phyloP scores from a whole-genome alignment of 306 rosid species.

The Dalbergia cochinchinensis region DNA sequence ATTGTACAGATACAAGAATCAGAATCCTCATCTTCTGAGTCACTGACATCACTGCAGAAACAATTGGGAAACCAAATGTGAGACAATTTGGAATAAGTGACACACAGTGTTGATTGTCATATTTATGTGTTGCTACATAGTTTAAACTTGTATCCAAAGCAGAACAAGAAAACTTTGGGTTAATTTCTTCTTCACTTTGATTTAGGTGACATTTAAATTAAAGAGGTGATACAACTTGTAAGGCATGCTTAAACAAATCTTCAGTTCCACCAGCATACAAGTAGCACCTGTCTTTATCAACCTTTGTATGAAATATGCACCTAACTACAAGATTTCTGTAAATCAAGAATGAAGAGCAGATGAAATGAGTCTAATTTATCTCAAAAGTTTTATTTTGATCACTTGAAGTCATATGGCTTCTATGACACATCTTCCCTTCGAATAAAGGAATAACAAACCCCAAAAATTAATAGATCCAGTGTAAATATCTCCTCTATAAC shows the following conservation, averaged over 20 bases:
- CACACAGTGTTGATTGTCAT: not conserved
- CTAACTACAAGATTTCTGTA: constrained; percentile 25
- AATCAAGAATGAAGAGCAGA: not conserved
- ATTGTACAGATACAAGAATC: constrained; percentile 83
- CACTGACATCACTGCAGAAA: constrained; percentile 81
- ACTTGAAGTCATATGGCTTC: constrained; percentile 9
- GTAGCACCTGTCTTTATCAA: not conserved
- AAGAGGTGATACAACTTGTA: not conserved
- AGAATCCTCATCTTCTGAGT: constrained; percentile 76
- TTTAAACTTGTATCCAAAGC: constrained; percentile 23
- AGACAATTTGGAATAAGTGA: constrained; percentile 36
- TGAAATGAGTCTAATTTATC: not conserved
- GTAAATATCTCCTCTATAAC: not conserved
- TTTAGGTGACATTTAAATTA: not conserved
- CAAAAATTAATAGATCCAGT: not conserved
- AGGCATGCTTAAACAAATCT: not conserved
- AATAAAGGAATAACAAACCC: constrained; percentile 9
- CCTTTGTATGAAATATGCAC: constrained; percentile 22
- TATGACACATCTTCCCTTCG: not conserved
- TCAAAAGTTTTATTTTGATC: constrained; percentile 7
- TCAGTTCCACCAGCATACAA: constrained; percentile 1
- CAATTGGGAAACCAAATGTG: constrained; percentile 41
- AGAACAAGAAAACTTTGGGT: not conserved
- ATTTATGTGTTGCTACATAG: constrained; percentile 16
- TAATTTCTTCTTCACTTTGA: not conserved